These are phyloP conservation scores for Tripterygium wilfordii DNA, from an alignment of 177 flowering plant genomes.

Conservation along the genomic window DNA sequence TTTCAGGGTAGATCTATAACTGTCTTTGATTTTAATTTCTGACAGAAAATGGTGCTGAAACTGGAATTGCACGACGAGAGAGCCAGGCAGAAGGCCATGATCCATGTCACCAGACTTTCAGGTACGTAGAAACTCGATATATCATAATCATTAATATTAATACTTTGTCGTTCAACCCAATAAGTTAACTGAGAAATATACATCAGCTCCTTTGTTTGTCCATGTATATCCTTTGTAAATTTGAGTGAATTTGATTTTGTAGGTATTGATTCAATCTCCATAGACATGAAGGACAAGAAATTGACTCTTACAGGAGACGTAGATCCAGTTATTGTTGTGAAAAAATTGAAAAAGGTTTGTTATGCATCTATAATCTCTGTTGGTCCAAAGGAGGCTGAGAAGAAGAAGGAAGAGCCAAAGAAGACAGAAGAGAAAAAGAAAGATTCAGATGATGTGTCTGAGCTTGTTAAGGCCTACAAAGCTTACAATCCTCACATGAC, in stretches of 20 bases:
- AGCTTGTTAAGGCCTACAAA: constrained; percentile 22
- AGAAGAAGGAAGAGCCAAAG: constrained; percentile 17
- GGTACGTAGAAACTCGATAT: too few species aligned
- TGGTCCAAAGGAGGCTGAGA: constrained; percentile 28
- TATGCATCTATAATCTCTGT: constrained; percentile 18
- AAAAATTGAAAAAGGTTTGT: constrained; percentile 23
- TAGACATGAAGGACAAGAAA: constrained; percentile 32
- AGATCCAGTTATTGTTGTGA: constrained; percentile 20
- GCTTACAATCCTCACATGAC: constrained; percentile 4
- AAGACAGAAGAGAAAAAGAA: constrained; percentile 11
- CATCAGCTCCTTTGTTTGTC: neutral
- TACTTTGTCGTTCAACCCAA: too few species aligned
- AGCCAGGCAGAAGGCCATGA: constrained; percentile 42
- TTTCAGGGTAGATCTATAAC: neutral
- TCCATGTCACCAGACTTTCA: constrained; percentile 26
- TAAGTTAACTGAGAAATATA: too few species aligned
- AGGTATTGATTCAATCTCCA: constrained; percentile 26
- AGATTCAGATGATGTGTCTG: constrained; percentile 8
- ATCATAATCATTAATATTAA: too few species aligned
- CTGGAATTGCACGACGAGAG: constrained; percentile 32
- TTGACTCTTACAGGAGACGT: constrained; percentile 26
- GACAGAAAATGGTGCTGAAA: constrained; percentile 44
- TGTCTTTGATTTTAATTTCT: constrained; percentile 1
- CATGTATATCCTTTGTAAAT: too few species aligned
- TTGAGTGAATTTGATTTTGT: neutral